Base-by-base conservation (phyloP, 495 filamentous ascomycete species). In the Annulohypoxylon maeteangense region DNA sequence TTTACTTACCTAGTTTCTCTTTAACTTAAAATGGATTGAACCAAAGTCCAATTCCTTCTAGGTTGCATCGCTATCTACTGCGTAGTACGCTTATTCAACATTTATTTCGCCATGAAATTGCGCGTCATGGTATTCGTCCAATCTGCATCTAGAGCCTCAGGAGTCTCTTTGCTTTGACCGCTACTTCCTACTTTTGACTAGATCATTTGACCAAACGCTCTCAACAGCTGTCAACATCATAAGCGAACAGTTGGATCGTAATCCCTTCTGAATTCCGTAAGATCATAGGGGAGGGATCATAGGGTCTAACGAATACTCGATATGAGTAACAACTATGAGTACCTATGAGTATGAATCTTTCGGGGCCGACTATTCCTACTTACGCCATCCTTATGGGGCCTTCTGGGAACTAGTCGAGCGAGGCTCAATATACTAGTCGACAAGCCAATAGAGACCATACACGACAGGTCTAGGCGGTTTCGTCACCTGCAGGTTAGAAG, bases 71-170 rank as follows among this genome's bases (percentile, higher is more conserved):
- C 34, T 36, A 38, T 56, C 45, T 25, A 14, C 36, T 40, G 14
- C 36, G 8, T 40, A 40, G 38, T 34, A 62, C 62, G 57, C 68
- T 61, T 62, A 59, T 40, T 62, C 29, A 40, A 68, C 63, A 50
- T 61, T 72, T 59, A 16, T 62, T 58, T 36, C 45, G n/a, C 45
- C 36, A 22, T 62, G 60, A 68, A 69, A 73, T 73, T 73, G 36
- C 70, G 36, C 70, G 38, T 69, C 14, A 62, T 73, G 64, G 32
- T 66, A 66, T 73, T 68, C 60, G 32, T 36, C 62, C 50, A 69
- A 62, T 50, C 40, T 62, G 25, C 32, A 14, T 50, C 48, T n/a
- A 62, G 56, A 69, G 65, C 61, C 56, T 66, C 70, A 68, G 65
- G 55, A 68, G 55, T 62, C 8, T 61, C 27, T 64, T 48, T 29